phyloP scores from a whole-genome alignment of 305 asterid species.

The Plantago lanceolata region DNA sequence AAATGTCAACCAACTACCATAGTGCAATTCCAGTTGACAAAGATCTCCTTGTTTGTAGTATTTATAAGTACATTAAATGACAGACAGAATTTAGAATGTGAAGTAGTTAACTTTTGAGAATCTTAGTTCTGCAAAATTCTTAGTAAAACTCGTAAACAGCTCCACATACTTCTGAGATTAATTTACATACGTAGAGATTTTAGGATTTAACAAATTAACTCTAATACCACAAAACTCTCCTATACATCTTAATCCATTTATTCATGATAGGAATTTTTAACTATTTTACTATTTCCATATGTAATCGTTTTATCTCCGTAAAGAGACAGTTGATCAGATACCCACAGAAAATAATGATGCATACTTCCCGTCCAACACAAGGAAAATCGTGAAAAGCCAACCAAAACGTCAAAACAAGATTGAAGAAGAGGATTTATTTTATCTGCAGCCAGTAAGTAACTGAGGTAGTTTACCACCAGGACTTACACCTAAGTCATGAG shows the following conservation, averaged over 20 bases:
- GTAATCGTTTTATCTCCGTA: neutral
- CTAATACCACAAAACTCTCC: too few relatives aligned
- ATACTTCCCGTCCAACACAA: slow-evolving; percentile 1
- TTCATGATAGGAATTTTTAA: neutral
- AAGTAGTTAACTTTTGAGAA: too few relatives aligned
- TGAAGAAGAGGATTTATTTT: neutral
- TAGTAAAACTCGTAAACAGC: too few relatives aligned
- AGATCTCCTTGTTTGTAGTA: too few relatives aligned
- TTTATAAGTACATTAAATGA: too few relatives aligned
- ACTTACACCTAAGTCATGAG: neutral
- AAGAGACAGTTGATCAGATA: slow-evolving; percentile 1
- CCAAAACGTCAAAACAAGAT: slow-evolving; percentile 10
- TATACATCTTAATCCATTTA: neutral
- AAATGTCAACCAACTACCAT: too few relatives aligned
- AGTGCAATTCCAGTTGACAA: too few relatives aligned
- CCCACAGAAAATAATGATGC: neutral
- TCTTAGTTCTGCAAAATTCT: too few relatives aligned
- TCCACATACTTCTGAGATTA: too few relatives aligned
- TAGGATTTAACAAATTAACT: too few relatives aligned
- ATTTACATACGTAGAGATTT: too few relatives aligned
- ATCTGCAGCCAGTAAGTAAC: neutral
- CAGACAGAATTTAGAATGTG: too few relatives aligned
- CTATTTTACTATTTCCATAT: neutral
- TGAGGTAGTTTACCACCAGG: neutral
- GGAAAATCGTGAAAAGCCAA: neutral